A percentile compares a stretch with the other conserved stretches of the same genome.
These are phyloP conservation scores for Tilletia walkeri DNA, from an alignment of 1,284 basidiomycete species.

Conservation along the genomic window DNA sequence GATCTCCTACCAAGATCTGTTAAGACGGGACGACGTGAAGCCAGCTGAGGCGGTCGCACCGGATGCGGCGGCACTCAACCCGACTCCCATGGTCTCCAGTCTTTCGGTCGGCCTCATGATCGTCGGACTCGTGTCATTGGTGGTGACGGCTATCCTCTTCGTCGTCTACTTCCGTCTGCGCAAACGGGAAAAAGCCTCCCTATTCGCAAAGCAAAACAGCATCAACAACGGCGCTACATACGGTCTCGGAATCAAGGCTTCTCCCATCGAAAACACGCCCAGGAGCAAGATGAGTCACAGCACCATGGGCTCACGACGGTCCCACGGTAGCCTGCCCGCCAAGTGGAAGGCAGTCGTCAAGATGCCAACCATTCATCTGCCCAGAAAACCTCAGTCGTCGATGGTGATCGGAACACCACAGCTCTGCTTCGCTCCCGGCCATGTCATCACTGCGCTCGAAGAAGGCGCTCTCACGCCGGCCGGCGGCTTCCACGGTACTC, in stretches of 20 bases:
- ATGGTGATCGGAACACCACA: not conserved
- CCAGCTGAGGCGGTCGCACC: too few species aligned
- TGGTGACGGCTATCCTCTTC: not conserved
- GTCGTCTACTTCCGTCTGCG: not conserved
- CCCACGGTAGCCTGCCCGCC: not conserved
- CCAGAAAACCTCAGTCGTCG: not conserved
- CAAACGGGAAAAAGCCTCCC: not conserved
- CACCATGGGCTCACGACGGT: not conserved
- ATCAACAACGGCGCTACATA: not conserved
- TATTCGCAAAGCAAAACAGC: not conserved
- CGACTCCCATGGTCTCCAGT: not conserved
- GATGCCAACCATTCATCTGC: not conserved
- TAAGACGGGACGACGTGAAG: too few species aligned
- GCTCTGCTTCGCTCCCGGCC: not conserved
- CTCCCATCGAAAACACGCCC: conserved; percentile 6
- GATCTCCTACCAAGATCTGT: too few species aligned
- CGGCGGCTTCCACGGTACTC: not conserved
- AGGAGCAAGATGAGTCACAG: not conserved
- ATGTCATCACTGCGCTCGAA: not conserved
- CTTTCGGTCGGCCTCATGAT: not conserved
- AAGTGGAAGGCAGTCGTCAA: not conserved
- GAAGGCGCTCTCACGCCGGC: not conserved
- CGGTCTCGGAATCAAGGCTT: not conserved
- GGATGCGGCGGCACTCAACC: not conserved
- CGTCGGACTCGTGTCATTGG: not conserved